phyloP scores from a whole-genome alignment of 352 stramenopile genomes.

The Phytophthora citricola region DNA sequence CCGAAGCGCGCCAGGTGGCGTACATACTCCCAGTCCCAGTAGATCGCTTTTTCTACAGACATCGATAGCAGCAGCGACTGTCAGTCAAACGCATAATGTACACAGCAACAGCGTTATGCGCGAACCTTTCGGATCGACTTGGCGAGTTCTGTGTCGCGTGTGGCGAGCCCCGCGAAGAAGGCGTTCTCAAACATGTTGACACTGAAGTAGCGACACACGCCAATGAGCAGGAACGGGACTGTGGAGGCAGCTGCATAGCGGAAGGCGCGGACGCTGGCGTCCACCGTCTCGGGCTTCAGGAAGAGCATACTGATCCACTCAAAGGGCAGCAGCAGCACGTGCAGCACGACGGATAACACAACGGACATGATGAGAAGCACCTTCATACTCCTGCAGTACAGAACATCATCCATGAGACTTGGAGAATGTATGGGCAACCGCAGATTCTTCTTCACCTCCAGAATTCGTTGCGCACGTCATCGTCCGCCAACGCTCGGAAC shows the following conservation, averaged over 20 bases:
- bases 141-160: constrained; percentile 49
- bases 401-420: constrained; percentile 3
- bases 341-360: constrained; percentile 59
- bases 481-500: constrained; percentile 50
- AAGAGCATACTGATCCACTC: constrained; percentile 65
- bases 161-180: constrained; percentile 69
- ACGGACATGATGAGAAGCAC: constrained; percentile 56
- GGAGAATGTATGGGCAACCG: constrained; percentile 4
- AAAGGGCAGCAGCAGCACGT: constrained; percentile 58
- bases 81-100: background rate
- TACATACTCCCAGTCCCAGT: constrained; percentile 81
- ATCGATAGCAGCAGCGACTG: background rate
- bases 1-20: constrained; percentile 55
- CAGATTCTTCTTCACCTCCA: constrained; percentile 34
- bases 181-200: constrained; percentile 73
- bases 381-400: constrained; percentile 49
- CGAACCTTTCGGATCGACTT: constrained; percentile 49
- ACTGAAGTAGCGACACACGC: constrained; percentile 60
- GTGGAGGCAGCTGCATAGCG: constrained; percentile 57
- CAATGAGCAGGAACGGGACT: constrained; percentile 65
- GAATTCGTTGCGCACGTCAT: constrained; percentile 56
- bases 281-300: constrained; percentile 46
- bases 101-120: too few relatives aligned
- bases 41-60: constrained; percentile 57
- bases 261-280: constrained; percentile 56